phyloP scores from a whole-genome alignment of 495 filamentous ascomycete species.

The Amphirosellinia nigrospora region DNA sequence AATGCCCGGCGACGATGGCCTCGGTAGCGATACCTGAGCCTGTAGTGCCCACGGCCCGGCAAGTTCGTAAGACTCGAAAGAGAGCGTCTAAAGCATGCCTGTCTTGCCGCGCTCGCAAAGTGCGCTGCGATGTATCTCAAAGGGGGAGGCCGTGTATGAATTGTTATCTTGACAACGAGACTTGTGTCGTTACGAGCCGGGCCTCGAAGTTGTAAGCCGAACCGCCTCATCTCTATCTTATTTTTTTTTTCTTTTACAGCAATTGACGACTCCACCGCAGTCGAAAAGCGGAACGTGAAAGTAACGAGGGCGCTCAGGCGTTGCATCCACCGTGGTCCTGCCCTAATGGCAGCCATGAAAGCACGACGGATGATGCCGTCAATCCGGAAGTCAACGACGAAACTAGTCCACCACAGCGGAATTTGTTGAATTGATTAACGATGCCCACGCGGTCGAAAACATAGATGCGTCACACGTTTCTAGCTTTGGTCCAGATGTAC shows the following conservation, averaged over 20 bases:
- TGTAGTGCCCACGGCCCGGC: neutral
- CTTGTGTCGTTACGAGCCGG: conserved; percentile 48
- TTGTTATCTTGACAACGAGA: conserved; percentile 48
- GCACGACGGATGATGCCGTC: conserved; percentile 32
- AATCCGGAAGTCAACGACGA: conserved; percentile 34
- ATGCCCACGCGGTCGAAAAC: conserved; percentile 23
- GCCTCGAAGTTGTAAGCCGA: conserved; percentile 46
- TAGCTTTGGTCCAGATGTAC: conserved; percentile 19
- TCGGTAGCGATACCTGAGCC: conserved; percentile 13
- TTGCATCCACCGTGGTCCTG: conserved; percentile 36
- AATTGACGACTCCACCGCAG: conserved; percentile 25
- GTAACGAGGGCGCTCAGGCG: conserved; percentile 31
- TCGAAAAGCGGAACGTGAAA: conserved; percentile 35
- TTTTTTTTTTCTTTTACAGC: neutral
- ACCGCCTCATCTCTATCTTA: neutral
- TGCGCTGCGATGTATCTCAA: conserved; percentile 58
- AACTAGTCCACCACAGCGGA: conserved; percentile 26
- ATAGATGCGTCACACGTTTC: conserved; percentile 22
- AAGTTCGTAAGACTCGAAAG: conserved; percentile 39
- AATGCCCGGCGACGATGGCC: conserved; percentile 15
- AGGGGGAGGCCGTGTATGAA: conserved; percentile 57
- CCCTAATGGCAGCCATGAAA: conserved; percentile 31
- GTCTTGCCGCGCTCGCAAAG: conserved; percentile 59
- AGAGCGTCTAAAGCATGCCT: conserved; percentile 54
- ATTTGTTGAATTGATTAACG: conserved; percentile 26